Evolutionary conservation across 345 rosid genomes (phyloP).

Genomic region (Heritiera littoralis): DNA sequence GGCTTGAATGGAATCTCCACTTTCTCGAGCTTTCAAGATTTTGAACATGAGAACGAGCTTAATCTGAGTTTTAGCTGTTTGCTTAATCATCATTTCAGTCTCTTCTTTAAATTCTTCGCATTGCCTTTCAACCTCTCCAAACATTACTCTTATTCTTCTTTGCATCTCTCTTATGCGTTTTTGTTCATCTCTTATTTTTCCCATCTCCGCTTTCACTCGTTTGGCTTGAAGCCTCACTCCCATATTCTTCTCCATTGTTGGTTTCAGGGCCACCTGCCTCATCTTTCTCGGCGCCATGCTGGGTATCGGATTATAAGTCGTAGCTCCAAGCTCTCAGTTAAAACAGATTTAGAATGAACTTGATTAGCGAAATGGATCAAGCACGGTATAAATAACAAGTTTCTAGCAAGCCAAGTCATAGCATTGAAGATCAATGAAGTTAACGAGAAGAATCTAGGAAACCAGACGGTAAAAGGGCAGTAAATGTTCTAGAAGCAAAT

Average conservation of each 20-base stretch:
- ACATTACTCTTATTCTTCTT: not conserved
- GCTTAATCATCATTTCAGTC: not conserved
- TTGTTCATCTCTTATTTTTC: not conserved
- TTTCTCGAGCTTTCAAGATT: conserved; percentile 1
- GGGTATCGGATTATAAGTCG: not conserved
- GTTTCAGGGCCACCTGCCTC: not conserved
- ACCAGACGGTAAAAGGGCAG: too few relatives aligned
- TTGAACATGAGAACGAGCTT: conserved; percentile 2
- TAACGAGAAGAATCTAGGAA: not conserved
- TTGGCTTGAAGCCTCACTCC: not conserved
- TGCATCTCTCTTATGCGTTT: not conserved
- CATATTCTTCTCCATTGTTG: not conserved
- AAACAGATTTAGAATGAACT: not conserved
- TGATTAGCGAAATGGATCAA: not conserved
- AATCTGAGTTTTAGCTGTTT: not conserved
- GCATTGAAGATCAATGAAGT: not conserved
- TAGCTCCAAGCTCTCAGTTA: not conserved
- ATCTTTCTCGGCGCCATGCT: not conserved
- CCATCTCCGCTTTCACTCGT: not conserved
- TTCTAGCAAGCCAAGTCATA: not conserved
- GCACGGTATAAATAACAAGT: not conserved
- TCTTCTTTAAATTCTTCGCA: not conserved
- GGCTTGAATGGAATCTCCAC: conserved; percentile 7
- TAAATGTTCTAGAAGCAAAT: too few relatives aligned
- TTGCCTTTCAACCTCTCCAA: not conserved